Evolutionary conservation across 495 filamentous ascomycete species (phyloP).

Genomic region (Penicillium soppii): DNA sequence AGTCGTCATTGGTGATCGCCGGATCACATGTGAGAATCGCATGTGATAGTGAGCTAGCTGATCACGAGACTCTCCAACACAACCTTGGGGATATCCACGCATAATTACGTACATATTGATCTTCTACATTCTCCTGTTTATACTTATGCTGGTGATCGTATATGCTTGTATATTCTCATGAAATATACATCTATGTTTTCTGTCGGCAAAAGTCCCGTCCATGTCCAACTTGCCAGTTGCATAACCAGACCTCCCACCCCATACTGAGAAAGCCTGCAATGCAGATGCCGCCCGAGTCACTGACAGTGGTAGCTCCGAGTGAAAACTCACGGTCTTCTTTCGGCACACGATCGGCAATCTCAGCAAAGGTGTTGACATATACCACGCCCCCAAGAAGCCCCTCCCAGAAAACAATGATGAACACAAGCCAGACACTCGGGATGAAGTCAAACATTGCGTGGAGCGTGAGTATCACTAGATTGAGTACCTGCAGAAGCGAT

Average conservation of each 20-base stretch:
- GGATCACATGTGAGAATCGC: constrained; percentile 38
- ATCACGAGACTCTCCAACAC: neutral
- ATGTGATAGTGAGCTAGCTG: constrained; percentile 26
- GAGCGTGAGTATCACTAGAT: constrained; percentile 68
- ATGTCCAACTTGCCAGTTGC: constrained; percentile 72
- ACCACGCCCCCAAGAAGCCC: constrained; percentile 86
- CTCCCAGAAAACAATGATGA: constrained; percentile 90
- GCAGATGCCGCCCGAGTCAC: constrained; percentile 88
- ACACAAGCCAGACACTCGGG: constrained; percentile 79
- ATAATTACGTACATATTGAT: neutral
- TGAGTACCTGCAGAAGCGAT: constrained; percentile 77
- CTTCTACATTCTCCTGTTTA: too few relatives aligned
- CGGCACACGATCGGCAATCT: constrained; percentile 78
- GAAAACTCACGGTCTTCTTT: constrained; percentile 84
- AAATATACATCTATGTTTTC: constrained; percentile 6
- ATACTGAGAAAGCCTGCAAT: constrained; percentile 84
- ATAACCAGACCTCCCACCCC: constrained; percentile 79
- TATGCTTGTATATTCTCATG: too few relatives aligned
- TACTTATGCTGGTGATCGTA: too few relatives aligned
- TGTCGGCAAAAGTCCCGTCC: constrained; percentile 75
- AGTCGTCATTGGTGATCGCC: neutral
- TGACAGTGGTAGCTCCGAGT: constrained; percentile 84
- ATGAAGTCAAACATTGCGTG: constrained; percentile 79
- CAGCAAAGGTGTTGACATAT: constrained; percentile 94
- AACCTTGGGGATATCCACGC: too few relatives aligned